These are phyloP conservation scores for Xylariomycetidae sp. DNA, from an alignment of 2,329 filamentous ascomycete species.

Conservation along the genomic window DNA sequence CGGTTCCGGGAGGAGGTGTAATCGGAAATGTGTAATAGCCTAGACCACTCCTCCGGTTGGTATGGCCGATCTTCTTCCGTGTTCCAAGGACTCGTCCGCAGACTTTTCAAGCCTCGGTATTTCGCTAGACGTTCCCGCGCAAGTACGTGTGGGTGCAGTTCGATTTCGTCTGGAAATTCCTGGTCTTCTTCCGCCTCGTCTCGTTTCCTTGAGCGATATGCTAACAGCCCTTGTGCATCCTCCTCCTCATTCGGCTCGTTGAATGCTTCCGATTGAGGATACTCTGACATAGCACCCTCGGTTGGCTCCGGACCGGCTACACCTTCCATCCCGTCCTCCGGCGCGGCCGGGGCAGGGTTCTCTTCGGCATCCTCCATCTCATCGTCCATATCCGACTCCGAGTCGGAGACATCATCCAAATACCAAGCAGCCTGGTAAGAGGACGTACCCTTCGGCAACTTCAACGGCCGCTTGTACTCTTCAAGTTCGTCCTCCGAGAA, in stretches of 20 bases:
- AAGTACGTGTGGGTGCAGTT: slow-evolving; percentile 79
- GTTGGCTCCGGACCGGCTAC: slow-evolving; percentile 61
- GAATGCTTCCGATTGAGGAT: slow-evolving; percentile 91
- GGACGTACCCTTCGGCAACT: slow-evolving; percentile 84
- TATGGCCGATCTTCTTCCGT: slow-evolving; percentile 79
- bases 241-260: slow-evolving; percentile 78
- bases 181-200: slow-evolving; percentile 83
- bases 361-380: slow-evolving; percentile 37
- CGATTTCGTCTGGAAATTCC: slow-evolving; percentile 96
- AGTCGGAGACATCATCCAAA: slow-evolving; percentile 69
- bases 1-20: slow-evolving; percentile 79
- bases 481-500: slow-evolving; percentile 81
- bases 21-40: slow-evolving; percentile 80
- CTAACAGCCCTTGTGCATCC: slow-evolving; percentile 68
- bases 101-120: slow-evolving; percentile 87
- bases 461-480: slow-evolving; percentile 58
- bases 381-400: slow-evolving; percentile 67
- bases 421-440: slow-evolving; percentile 95
- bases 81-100: slow-evolving; percentile 84
- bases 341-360: slow-evolving; percentile 49
- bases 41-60: slow-evolving; percentile 84
- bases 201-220: slow-evolving; percentile 71
- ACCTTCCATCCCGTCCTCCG: slow-evolving; percentile 79
- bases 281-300: slow-evolving; percentile 78
- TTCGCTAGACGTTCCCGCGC: slow-evolving; percentile 79